Evolutionary conservation across 106 monocot species (phyloP), one percentile per base, ranked within the genome.

Genomic region (Apostasia shenzhenica): DNA sequence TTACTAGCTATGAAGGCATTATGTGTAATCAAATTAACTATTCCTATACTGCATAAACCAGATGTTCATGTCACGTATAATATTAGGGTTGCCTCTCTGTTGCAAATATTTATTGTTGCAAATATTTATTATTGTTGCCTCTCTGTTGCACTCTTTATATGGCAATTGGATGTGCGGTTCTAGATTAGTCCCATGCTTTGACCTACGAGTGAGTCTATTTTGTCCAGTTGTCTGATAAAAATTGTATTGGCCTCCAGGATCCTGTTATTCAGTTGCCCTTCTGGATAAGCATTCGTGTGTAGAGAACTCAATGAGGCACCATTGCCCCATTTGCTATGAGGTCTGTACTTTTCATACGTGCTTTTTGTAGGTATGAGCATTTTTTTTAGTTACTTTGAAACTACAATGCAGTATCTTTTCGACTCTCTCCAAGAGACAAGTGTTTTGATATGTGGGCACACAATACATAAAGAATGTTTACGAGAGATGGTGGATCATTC

Each of bases 251-350:
- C 38, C 70, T 66, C 61, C 74, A 92, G 85, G 87, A 68, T 76
- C 85, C 59, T 92, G 92, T 74, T 92, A 81, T 57, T 87, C 81
- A 0, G 48, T 77, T 40, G 57, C 54, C 46, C 68, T 85, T 57
- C 78, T 63, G 42, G 68, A 87, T 66, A 89, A 87, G 65, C 87
- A 94, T 72, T 68, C 57, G 14, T 93, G 92, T 62, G 76, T 93
- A 45, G 86, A 93, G 57, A 86, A 93, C 75, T 85, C 93, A 58
- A 89, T 89, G 93, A 79, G 81, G 64, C 77, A 86, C 67, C 77
- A 88, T 73, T 88, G 95, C 61, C 82, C 95, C 7, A 88, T 95
- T 45, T 95, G 95, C 67, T 88, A 78, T 69, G 95, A 91, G 85
- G 95, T 95, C 39, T 55, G 54, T 55, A 3, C 2, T 70, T 52